A percentile compares a stretch with the other conserved stretches of the same genome.
phyloP scores from a whole-genome alignment of 805 yeast genomes.

The Kodamaea hsintzibuensis region DNA sequence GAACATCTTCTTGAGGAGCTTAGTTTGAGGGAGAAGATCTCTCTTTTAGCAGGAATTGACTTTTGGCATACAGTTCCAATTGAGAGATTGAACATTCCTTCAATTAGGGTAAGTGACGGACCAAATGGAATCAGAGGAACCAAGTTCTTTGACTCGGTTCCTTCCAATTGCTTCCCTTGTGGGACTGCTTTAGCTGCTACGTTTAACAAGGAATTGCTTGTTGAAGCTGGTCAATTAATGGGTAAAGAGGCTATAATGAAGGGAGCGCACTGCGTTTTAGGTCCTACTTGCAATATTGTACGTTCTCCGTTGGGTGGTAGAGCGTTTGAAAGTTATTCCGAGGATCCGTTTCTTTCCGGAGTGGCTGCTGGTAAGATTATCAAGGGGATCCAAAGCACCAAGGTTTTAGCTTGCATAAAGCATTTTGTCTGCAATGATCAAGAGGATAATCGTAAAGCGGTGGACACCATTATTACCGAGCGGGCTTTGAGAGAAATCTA shows the following conservation, averaged over 20 bases:
- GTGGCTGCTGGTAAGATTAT: slow-evolving; percentile 50
- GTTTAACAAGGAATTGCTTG: slow-evolving; percentile 50
- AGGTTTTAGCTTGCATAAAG: slow-evolving; percentile 57
- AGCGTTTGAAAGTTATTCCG: slow-evolving; percentile 61
- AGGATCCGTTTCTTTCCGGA: slow-evolving; percentile 55
- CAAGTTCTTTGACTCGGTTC: slow-evolving; percentile 49
- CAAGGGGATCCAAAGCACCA: slow-evolving; percentile 53
- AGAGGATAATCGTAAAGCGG: slow-evolving; percentile 53
- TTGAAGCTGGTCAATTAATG: slow-evolving; percentile 53
- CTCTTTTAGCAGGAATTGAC: slow-evolving; percentile 34
- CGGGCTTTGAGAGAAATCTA: slow-evolving; percentile 68
- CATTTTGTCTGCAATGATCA: slow-evolving; percentile 65
- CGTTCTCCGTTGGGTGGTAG: slow-evolving; percentile 63
- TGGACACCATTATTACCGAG: slow-evolving; percentile 52
- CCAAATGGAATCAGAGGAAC: slow-evolving; percentile 68
- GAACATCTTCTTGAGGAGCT: slow-evolving; percentile 30
- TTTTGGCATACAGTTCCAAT: slow-evolving; percentile 18
- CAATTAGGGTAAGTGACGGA: slow-evolving; percentile 45
- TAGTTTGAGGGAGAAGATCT: slow-evolving; percentile 36
- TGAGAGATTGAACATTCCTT: slow-evolving; percentile 17
- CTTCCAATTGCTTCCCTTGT: slow-evolving; percentile 60
- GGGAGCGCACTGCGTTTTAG: slow-evolving; percentile 51
- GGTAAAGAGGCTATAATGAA: slow-evolving; percentile 56
- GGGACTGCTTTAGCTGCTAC: slow-evolving; percentile 63
- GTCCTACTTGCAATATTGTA: slow-evolving; percentile 51